Evolutionary conservation across 2,329 filamentous ascomycete genomes (phyloP).

Genomic region (Clonostachys sp.): DNA sequence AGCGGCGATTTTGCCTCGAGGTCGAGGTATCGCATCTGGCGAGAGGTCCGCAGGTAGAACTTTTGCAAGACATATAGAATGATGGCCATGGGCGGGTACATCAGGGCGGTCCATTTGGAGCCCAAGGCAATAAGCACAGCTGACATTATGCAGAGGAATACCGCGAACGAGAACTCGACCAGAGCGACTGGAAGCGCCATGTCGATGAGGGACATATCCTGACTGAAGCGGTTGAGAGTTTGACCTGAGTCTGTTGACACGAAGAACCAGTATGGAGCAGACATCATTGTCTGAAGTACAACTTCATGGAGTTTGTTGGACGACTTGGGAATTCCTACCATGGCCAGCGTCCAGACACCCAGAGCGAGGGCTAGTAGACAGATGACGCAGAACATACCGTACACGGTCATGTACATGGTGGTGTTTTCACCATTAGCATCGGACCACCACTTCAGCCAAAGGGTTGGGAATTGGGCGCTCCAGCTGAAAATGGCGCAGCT

Average conservation of each 20-base stretch:
- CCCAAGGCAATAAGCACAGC: constrained; percentile 14
- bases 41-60: constrained; percentile 45
- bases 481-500: constrained; percentile 9
- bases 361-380: background rate
- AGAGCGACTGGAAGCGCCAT: constrained; percentile 27
- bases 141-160: constrained; percentile 6
- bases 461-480: constrained; percentile 14
- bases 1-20: constrained; percentile 43
- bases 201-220: constrained; percentile 37
- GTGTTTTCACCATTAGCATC: background rate
- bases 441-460: constrained; percentile 15
- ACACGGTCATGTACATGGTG: background rate
- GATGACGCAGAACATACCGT: background rate
- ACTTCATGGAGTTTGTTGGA: constrained; percentile 10
- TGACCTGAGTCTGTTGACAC: constrained; percentile 31
- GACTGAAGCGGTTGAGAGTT: constrained; percentile 36
- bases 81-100: constrained; percentile 32
- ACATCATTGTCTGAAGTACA: constrained; percentile 5
- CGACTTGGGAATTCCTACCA: constrained; percentile 8
- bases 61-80: constrained; percentile 38
- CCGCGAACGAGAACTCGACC: constrained; percentile 10
- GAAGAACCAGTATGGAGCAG: constrained; percentile 34
- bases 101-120: constrained; percentile 22
- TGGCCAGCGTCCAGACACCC: constrained; percentile 10
- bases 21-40: constrained; percentile 45